A percentile compares a stretch with the other conserved stretches of the same genome.
Conservation (phyloP, 1,139 yeast species). For the Pichia sp. region DNA sequence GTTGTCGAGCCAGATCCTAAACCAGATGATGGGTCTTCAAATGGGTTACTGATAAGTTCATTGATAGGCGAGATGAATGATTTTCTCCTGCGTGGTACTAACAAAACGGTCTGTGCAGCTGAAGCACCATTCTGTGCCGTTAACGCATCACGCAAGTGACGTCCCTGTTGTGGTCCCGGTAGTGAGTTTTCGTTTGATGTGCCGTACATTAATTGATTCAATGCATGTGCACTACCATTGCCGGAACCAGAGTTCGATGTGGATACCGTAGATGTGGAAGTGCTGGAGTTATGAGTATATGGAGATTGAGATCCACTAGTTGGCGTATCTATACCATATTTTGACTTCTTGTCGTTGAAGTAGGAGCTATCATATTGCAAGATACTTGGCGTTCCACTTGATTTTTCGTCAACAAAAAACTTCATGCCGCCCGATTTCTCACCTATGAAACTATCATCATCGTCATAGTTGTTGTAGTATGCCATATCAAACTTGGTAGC, state of each 20-base stretch:
- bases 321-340: too few relatives aligned
- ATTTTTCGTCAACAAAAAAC: too few relatives aligned
- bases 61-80: constrained; percentile 31
- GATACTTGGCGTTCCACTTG: too few relatives aligned
- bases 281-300: background rate
- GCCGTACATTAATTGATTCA: background rate
- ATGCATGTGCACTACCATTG: too few relatives aligned
- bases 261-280: constrained; percentile 6
- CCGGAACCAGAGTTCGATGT: too few relatives aligned
- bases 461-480: constrained; percentile 9
- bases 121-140: constrained; percentile 4
- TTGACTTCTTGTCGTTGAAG: constrained; percentile 17
- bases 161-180: constrained; percentile 22
- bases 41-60: constrained; percentile 23
- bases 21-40: too few relatives aligned
- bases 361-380: constrained; percentile 32
- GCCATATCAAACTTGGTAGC: constrained; percentile 17
- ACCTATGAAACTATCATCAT: background rate
- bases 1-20: too few relatives aligned
- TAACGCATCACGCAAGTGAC: constrained; percentile 18
- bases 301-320: constrained; percentile 4
- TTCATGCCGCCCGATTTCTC: background rate
- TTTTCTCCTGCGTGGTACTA: too few relatives aligned
- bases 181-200: background rate
- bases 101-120: constrained; percentile 12